These are phyloP conservation scores for Diplotaxis tenuifolia DNA, from an alignment of 345 rosid species.

Conservation along the genomic window DNA sequence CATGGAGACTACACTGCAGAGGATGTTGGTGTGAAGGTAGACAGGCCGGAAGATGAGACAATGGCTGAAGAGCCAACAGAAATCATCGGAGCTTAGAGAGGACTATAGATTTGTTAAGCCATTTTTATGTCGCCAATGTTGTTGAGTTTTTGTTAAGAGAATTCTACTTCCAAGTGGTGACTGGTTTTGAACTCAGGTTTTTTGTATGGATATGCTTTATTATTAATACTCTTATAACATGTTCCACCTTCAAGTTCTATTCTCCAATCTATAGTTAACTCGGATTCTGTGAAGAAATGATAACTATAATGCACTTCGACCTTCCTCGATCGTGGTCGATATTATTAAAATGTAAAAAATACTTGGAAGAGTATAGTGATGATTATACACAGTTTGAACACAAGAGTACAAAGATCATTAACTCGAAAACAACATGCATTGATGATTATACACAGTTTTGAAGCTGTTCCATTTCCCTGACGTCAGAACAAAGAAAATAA, in stretches of 20 bases:
- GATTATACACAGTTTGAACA: neutral
- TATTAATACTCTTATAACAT: neutral
- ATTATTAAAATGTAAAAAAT: too few relatives aligned
- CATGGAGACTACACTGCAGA: slow-evolving; percentile 38
- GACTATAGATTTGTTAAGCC: slow-evolving; percentile 12
- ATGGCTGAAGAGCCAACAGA: slow-evolving; percentile 27
- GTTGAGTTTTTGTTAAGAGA: slow-evolving; percentile 1
- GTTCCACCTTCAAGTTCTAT: neutral
- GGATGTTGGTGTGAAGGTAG: slow-evolving; percentile 41
- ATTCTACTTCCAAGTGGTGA: neutral
- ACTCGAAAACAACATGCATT: slow-evolving; percentile 1
- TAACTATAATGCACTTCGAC: too few relatives aligned
- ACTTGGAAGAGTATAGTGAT: neutral
- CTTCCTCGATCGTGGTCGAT: neutral
- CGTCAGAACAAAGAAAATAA: slow-evolving; percentile 2
- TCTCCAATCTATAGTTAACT: neutral
- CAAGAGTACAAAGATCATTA: neutral
- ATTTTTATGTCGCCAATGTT: slow-evolving; percentile 14
- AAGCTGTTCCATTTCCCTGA: slow-evolving; percentile 8
- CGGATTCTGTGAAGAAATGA: neutral
- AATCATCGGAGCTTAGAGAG: slow-evolving; percentile 35
- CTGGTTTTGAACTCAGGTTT: slow-evolving; percentile 26
- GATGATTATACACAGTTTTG: neutral
- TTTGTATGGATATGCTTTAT: slow-evolving; percentile 9
- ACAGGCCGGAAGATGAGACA: slow-evolving; percentile 32